Evolutionary conservation across 208 protist species (phyloP).

Genomic region (Crithidia bombi): DNA sequence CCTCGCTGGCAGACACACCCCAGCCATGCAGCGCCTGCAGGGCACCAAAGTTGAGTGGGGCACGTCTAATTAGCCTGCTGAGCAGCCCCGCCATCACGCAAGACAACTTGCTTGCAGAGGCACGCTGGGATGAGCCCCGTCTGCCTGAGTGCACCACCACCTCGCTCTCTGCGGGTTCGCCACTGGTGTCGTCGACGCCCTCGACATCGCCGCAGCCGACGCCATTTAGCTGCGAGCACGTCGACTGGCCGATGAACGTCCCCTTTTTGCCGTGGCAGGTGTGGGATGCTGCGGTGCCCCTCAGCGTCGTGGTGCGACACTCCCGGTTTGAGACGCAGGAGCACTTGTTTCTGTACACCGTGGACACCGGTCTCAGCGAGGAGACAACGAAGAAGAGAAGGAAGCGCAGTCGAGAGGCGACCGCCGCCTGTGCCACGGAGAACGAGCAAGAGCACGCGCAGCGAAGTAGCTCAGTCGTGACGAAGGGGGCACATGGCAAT

Average conservation of each 20-base stretch:
- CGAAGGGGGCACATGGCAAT: too few relatives aligned
- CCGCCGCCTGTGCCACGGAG: background rate
- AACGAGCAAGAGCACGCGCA: too few relatives aligned
- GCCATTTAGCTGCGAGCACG: slow-evolving; percentile 43
- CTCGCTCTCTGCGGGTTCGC: background rate
- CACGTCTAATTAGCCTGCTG: slow-evolving; percentile 36
- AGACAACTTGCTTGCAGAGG: slow-evolving; percentile 12
- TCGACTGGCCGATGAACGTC: slow-evolving; percentile 85
- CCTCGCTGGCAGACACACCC: slow-evolving; percentile 31
- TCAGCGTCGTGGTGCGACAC: slow-evolving; percentile 58
- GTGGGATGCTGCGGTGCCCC: slow-evolving; percentile 82
- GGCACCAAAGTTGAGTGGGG: slow-evolving; percentile 58
- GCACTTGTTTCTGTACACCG: slow-evolving; percentile 76
- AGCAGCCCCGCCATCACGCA: slow-evolving; percentile 32
- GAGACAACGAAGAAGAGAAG: slow-evolving; percentile 34
- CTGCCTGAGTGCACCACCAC: background rate
- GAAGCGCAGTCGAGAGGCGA: slow-evolving; percentile 19
- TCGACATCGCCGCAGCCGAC: background rate
- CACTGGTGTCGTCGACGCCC: background rate
- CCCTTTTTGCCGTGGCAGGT: slow-evolving; percentile 89
- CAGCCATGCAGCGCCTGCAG: slow-evolving; percentile 51
- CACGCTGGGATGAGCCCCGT: background rate
- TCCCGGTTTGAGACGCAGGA: slow-evolving; percentile 73
- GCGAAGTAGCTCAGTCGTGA: too few relatives aligned
- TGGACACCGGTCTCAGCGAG: slow-evolving; percentile 33